Evolutionary conservation across 768 basidiomycete genomes (phyloP), one percentile per base, ranked within the genome.

Genomic region (Lactarius sanguifluus): DNA sequence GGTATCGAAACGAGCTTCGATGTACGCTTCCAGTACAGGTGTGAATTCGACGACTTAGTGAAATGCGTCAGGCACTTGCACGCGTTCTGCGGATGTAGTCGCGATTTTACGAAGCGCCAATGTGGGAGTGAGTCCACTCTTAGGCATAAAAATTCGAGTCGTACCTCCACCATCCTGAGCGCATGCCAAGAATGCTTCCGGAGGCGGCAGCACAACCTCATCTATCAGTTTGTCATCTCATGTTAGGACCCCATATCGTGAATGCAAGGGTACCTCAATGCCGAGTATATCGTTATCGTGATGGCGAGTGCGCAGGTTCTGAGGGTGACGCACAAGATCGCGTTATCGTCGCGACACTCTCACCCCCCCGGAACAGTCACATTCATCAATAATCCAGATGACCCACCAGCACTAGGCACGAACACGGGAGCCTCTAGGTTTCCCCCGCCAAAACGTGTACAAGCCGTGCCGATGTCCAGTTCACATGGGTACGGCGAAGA

Each of bases 391-490:
- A 67, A 25, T 9, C n/a, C 32, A 6, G 62, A 64, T 5, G 62
- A 62, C 13, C 58, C 58, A 32, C 52, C 30, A 3, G 57, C 58
- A 18, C 58, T 41, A 23, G 57, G 54, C 0, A 62, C 58, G 7
- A 64, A 64, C 15, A 56, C 62, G 20, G 62, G 62, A 9, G 58
- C 66, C 43, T 67, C 62, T 25, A 67, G 23, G 18, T 64, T 40
- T 20, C 66, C 58, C 62, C n/a, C 62, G 13, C 62, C 66, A 40
- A 67, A 64, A 64, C 16, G 58, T 45, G 58, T 67, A 67, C n/a
- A 20, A 38, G 2, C 50, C 36, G 20, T 20, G 58, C 9, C 62
- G 52, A 38, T 59, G 10, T 59, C 52, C 23, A 60, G 52, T 40
- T 64, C 66, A 34, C 59, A 50, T 13, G 43, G 62, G 52, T 67